Percentiles rank a stretch among this genome's conserved stretches.
These are phyloP conservation scores for Leishmania aethiopica DNA, from an alignment of 208 protist species.

Conservation along the genomic window DNA sequence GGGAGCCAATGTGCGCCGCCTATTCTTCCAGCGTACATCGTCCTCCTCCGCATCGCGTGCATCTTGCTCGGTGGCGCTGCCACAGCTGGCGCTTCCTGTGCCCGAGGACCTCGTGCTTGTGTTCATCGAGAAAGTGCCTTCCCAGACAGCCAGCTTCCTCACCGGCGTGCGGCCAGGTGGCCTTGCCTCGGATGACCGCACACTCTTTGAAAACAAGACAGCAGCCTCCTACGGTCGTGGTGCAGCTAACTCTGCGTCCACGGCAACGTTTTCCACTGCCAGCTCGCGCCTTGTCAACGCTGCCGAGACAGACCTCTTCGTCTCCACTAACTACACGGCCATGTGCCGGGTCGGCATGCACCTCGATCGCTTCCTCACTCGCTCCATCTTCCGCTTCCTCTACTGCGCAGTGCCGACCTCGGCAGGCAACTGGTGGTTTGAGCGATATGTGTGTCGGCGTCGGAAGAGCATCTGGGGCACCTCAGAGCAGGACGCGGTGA, in stretches of 20 bases:
- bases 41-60: neutral
- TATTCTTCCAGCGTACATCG: slow-evolving; percentile 34
- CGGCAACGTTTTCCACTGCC: neutral
- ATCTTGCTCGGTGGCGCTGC: neutral
- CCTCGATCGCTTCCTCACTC: slow-evolving; percentile 63
- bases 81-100: slow-evolving; percentile 10
- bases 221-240: neutral
- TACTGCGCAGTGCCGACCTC: slow-evolving; percentile 53
- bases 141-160: slow-evolving; percentile 49
- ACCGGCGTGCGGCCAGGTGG: slow-evolving; percentile 13
- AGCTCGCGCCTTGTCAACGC: slow-evolving; percentile 24
- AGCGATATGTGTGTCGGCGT: slow-evolving; percentile 38
- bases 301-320: slow-evolving; percentile 59
- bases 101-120: slow-evolving; percentile 62
- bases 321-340: slow-evolving; percentile 72
- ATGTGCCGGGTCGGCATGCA: slow-evolving; percentile 85
- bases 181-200: slow-evolving; percentile 22
- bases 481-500: slow-evolving; percentile 76
- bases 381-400: slow-evolving; percentile 35
- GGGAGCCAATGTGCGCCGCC: slow-evolving; percentile 47
- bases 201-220: slow-evolving; percentile 14
- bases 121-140: slow-evolving; percentile 76
- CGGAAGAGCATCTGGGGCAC: slow-evolving; percentile 77
- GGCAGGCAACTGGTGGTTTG: slow-evolving; percentile 65
- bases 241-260: neutral